Base-by-base conservation (phyloP, 345 rosid species). In the Aurinia saxatilis region DNA sequence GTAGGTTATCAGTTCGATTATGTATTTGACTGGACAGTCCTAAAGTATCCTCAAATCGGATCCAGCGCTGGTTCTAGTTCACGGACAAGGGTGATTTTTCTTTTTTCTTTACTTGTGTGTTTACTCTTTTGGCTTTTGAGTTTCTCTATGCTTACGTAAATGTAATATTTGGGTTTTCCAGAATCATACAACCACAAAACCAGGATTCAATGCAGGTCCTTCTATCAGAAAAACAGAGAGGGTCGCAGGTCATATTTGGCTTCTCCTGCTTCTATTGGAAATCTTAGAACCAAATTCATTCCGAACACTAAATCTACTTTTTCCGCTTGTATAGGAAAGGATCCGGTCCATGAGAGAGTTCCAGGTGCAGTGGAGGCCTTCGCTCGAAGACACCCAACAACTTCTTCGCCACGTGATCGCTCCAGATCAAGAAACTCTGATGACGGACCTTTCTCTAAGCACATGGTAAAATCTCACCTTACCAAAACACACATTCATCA, bases 1-100 rank as follows among this genome's bases (percentile, higher is more conserved):
- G 67, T 78, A 87, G 91, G 91, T 62, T 84, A 81, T 74, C 87
- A 84, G 59, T 84, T 87, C 56, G 91, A 87, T 63, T 82, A 81
- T 79, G 82, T 87, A 38, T 87, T 84, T 70, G 91, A 87, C 79
- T 87, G 91, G 95, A 87, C 95, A 63, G 82, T 82, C 36, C 65
- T 84, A 68, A 87, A 87, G 81, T 80, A 71, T 56, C 89, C 95
- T 55, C 95, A 87, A 64, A 66, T 79, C 42, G 74, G 84, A 60
- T 62, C 84, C 62, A 77, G 95, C 71, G 74, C 95, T 52, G 81
- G 87, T 63, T 70, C 69, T 47, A 54, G 70, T 16, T 70, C 70
- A 54, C 47, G 68, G 11, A 40, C 58, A 39, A 71, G 69, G 70
- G 68, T 64, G 47, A 56, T 13, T 10, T 27, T 25, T 47, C 7